Evolutionary conservation across 495 filamentous ascomycete species (phyloP).

Genomic region (Lineolata rhizophorae): DNA sequence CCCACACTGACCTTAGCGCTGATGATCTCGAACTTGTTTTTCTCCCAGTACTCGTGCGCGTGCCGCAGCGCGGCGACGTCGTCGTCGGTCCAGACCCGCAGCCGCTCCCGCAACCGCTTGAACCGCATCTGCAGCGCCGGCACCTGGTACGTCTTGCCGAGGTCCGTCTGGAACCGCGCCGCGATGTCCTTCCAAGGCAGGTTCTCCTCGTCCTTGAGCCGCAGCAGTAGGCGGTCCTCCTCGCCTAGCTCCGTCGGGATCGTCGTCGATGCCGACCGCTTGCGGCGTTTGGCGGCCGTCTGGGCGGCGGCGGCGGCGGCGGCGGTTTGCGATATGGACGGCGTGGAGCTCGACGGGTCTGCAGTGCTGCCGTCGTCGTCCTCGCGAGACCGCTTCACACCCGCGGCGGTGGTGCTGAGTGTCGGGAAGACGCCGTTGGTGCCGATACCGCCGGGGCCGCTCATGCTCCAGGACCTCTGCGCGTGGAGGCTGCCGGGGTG

Average conservation of each 20-base stretch:
- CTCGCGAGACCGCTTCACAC: no score
- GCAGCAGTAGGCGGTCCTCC: conserved; percentile 44
- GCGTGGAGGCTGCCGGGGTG: conserved; percentile 11
- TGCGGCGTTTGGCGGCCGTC: conserved; percentile 12
- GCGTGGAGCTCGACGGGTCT: no score
- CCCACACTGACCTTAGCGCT: conserved; percentile 19
- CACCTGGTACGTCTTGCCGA: conserved; percentile 41
- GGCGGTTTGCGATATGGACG: no score
- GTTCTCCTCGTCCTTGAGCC: conserved; percentile 42
- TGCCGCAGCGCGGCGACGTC: conserved; percentile 24
- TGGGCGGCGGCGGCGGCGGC: no score
- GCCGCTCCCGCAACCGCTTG: conserved; percentile 39
- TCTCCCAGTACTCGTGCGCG: conserved; percentile 23
- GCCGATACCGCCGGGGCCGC: conserved; percentile 5
- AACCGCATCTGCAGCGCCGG: conserved; percentile 55
- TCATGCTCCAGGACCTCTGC: conserved; percentile 9
- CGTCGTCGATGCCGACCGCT: conserved; percentile 14
- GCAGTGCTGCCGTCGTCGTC: no score
- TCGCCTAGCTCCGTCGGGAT: conserved; percentile 33
- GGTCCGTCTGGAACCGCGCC: conserved; percentile 35
- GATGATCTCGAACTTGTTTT: conserved; percentile 24
- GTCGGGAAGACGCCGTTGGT: not conserved
- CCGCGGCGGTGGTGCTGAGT: not conserved
- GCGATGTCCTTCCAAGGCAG: conserved; percentile 51
- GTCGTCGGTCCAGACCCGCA: conserved; percentile 41